Conservation (phyloP, 805 yeast genomes). For the Pichia californica region DNA sequence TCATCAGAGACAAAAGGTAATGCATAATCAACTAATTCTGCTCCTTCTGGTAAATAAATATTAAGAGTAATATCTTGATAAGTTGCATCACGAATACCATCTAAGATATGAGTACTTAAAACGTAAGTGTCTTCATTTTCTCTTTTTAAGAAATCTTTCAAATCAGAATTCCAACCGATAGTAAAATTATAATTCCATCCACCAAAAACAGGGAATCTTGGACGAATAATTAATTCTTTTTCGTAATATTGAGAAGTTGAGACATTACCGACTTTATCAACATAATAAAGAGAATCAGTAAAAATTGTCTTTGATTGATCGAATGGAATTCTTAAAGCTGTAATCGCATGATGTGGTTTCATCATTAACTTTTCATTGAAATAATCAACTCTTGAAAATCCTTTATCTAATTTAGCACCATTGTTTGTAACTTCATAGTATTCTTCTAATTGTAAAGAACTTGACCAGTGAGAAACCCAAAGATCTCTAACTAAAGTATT, state of each 20-base stretch:
- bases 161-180: conserved; percentile 77
- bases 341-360: conserved; percentile 52
- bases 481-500: conserved; percentile 59
- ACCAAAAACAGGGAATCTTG: conserved; percentile 93
- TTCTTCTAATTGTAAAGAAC: conserved; percentile 71
- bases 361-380: conserved; percentile 48
- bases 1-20: conserved; percentile 45
- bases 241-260: conserved; percentile 55
- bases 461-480: conserved; percentile 87
- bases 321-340: conserved; percentile 52
- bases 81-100: conserved; percentile 63
- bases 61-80: conserved; percentile 55
- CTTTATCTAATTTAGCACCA: conserved; percentile 62
- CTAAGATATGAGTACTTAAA: conserved; percentile 62
- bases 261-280: conserved; percentile 90
- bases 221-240: conserved; percentile 54
- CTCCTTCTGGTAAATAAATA: conserved; percentile 83
- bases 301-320: conserved; percentile 36
- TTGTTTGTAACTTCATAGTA: conserved; percentile 72
- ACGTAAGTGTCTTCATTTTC: conserved; percentile 43
- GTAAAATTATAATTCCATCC: conserved; percentile 96
- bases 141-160: conserved; percentile 46
- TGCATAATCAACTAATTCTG: conserved; percentile 49
- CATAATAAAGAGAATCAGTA: conserved; percentile 58
- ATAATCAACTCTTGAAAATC: conserved; percentile 79